These are phyloP conservation scores for Myxozyma udenii DNA, from an alignment of 805 yeast species.

Conservation along the genomic window DNA sequence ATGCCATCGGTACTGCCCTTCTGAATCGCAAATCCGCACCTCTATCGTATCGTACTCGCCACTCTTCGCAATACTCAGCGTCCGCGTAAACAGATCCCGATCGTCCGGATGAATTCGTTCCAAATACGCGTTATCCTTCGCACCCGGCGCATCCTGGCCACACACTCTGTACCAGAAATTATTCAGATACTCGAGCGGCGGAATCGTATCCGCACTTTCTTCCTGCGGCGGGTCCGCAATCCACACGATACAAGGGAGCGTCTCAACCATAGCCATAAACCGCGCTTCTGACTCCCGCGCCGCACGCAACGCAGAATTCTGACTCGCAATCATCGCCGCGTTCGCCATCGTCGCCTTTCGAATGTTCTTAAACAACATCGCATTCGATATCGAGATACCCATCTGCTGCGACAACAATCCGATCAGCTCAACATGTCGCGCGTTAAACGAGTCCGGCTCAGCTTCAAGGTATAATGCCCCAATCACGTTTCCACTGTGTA, in stretches of 20 bases:
- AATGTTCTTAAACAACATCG: conserved; percentile 27
- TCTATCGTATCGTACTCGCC: conserved; percentile 25
- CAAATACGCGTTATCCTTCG: conserved; percentile 21
- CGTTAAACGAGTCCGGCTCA: conserved; percentile 28
- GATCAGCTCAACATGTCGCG: conserved; percentile 29
- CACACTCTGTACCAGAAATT: conserved; percentile 27
- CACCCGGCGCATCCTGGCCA: conserved; percentile 27
- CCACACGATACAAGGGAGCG: conserved; percentile 32
- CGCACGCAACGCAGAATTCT: conserved; percentile 24
- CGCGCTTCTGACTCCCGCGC: conserved; percentile 30
- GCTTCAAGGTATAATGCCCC: conserved; percentile 31
- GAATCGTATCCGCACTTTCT: not conserved
- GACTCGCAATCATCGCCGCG: conserved; percentile 30
- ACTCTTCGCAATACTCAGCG: conserved; percentile 10
- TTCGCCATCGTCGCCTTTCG: conserved; percentile 31
- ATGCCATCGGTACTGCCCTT: conserved; percentile 28
- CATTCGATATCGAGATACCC: conserved; percentile 32
- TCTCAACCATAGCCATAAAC: conserved; percentile 29
- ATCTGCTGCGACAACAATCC: conserved; percentile 30
- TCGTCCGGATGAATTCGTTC: conserved; percentile 28
- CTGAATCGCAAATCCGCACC: conserved; percentile 18
- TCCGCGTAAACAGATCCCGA: conserved; percentile 10
- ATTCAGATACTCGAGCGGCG: conserved; percentile 25
- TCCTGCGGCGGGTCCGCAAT: conserved; percentile 22
- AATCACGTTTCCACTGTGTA: conserved; percentile 21